These are phyloP conservation scores for Luvunga scandens DNA, from an alignment of 345 rosid genomes.

Conservation along the genomic window DNA sequence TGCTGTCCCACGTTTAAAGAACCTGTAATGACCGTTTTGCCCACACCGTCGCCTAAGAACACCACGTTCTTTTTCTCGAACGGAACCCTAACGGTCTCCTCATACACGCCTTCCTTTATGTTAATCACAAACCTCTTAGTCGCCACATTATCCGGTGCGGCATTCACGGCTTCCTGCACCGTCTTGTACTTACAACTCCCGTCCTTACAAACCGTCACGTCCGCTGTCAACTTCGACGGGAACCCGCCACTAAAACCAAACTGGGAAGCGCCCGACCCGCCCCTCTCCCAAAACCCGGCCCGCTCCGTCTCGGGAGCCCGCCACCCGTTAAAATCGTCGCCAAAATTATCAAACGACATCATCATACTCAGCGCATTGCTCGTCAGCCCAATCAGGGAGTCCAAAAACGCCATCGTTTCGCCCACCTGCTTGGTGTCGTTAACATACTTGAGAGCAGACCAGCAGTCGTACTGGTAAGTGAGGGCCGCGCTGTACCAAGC, in stretches of 20 bases:
- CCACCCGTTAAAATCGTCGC: constrained; percentile 51
- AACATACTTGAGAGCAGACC: constrained; percentile 63
- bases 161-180: constrained; percentile 81
- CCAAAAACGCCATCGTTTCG: constrained; percentile 61
- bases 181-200: constrained; percentile 42
- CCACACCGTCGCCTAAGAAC: constrained; percentile 78
- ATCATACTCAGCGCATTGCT: constrained; percentile 84
- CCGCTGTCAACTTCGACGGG: constrained; percentile 43
- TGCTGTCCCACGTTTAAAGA: constrained; percentile 47
- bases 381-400: constrained; percentile 38
- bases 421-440: constrained; percentile 51
- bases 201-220: constrained; percentile 69
- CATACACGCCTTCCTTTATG: constrained; percentile 62
- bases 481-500: constrained; percentile 84
- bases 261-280: constrained; percentile 21
- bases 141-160: constrained; percentile 54
- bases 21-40: constrained; percentile 84
- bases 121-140: constrained; percentile 48
- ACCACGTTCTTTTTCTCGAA: constrained; percentile 78
- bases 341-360: constrained; percentile 53
- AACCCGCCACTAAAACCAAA: constrained; percentile 32
- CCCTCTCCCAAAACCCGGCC: constrained; percentile 59
- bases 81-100: constrained; percentile 75
- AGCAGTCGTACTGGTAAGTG: constrained; percentile 72
- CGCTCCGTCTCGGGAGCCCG: constrained; percentile 69